These are phyloP conservation scores for Plenodomus biglobosus DNA, from an alignment of 2,329 filamentous ascomycete species.

Conservation along the genomic window DNA sequence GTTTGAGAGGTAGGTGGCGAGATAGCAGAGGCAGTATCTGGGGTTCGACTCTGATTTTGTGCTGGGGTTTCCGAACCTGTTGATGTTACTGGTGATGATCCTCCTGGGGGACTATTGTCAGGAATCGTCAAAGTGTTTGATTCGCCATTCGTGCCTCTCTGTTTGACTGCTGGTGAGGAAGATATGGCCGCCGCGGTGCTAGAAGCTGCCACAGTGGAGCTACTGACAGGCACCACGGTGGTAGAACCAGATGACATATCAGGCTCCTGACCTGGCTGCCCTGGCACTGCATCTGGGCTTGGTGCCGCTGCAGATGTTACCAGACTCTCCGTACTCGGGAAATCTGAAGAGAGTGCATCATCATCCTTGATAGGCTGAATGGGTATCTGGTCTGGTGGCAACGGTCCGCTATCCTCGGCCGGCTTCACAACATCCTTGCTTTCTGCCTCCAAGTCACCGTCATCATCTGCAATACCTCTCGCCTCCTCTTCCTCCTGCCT, in stretches of 20 bases:
- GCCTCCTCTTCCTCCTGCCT: slow-evolving; percentile 77
- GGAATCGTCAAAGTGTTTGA: background rate
- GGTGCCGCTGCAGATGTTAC: background rate
- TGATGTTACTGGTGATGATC: background rate
- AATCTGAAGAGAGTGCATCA: background rate
- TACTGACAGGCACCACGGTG: background rate
- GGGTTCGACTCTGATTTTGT: slow-evolving; percentile 1
- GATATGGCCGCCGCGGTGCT: background rate
- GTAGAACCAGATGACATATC: background rate
- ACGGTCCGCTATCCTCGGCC: slow-evolving; percentile 30
- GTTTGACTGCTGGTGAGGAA: background rate
- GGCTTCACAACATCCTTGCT: slow-evolving; percentile 42
- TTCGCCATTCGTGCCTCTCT: background rate
- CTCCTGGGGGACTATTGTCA: background rate
- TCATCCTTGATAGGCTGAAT: slow-evolving; percentile 17
- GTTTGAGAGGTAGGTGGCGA: slow-evolving; percentile 8
- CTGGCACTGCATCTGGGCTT: background rate
- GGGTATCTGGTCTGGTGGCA: slow-evolving; percentile 23
- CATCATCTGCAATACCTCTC: slow-evolving; percentile 61
- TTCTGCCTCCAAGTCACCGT: slow-evolving; percentile 52
- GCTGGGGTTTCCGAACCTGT: background rate
- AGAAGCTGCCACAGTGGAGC: background rate
- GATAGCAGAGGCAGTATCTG: background rate
- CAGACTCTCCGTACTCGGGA: background rate
- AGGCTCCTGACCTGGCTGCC: background rate